These are phyloP conservation scores for Phytophthora agathidicida DNA, from an alignment of 352 stramenopile species.

Conservation along the genomic window DNA sequence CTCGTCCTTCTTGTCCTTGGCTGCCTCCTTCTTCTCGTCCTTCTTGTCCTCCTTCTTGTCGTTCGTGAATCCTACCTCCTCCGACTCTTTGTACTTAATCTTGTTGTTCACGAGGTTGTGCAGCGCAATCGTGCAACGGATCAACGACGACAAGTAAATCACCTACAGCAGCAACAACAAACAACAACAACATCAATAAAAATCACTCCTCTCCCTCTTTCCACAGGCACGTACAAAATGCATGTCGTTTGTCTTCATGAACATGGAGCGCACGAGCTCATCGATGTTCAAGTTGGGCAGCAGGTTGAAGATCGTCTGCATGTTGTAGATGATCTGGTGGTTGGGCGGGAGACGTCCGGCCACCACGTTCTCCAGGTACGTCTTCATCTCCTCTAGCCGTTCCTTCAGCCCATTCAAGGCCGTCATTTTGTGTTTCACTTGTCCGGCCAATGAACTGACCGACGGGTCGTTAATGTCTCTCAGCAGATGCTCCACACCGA, in stretches of 20 bases:
- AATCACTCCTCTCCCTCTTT: not conserved
- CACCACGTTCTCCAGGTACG: constrained; percentile 96
- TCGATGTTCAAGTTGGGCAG: constrained; percentile 99
- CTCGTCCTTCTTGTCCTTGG: constrained; percentile 52
- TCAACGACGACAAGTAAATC: constrained; percentile 98
- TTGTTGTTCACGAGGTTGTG: constrained; percentile 99
- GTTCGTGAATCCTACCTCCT: constrained; percentile 72
- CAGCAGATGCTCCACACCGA: constrained; percentile 99
- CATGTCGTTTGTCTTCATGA: constrained; percentile 99
- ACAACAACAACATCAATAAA: not conserved
- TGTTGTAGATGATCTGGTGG: constrained; percentile 98
- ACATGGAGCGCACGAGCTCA: constrained; percentile 96
- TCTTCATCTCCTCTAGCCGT: constrained; percentile 97
- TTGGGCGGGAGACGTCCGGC: constrained; percentile 75
- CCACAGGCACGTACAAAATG: constrained; percentile 93
- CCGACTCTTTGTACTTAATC: constrained; percentile 95
- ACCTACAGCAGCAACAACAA: constrained; percentile 55
- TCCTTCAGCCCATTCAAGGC: constrained; percentile 94
- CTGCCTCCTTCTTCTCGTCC: constrained; percentile 36
- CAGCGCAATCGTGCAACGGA: constrained; percentile 97
- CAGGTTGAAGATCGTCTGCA: constrained; percentile 99
- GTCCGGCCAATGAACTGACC: constrained; percentile 96
- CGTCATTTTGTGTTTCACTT: constrained; percentile 99
- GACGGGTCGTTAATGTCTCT: constrained; percentile 99
- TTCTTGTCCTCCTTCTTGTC: constrained; percentile 81